Percentiles rank a stretch among this genome's conserved stretches.
These are phyloP conservation scores for Ustilaginoidea virens DNA, from an alignment of 2,329 filamentous ascomycete genomes.

Conservation along the genomic window DNA sequence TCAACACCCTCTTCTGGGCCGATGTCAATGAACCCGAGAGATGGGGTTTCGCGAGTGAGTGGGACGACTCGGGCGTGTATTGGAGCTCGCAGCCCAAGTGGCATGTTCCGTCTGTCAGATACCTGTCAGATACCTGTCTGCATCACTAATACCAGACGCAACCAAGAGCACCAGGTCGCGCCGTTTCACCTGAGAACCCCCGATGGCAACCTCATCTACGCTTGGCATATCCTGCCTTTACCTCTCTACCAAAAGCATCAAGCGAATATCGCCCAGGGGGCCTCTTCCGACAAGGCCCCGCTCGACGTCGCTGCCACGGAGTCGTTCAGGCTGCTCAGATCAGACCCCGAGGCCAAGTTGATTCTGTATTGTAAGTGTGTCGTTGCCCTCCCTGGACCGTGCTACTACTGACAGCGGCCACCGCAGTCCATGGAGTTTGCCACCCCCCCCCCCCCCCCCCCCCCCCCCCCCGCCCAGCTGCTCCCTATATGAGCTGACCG, in stretches of 20 bases:
- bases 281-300: constrained; percentile 26
- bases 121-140: too few species aligned
- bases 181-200: constrained; percentile 64
- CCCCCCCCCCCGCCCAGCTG: too few species aligned
- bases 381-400: background rate
- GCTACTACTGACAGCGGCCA: background rate
- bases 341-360: constrained; percentile 47
- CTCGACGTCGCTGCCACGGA: constrained; percentile 37
- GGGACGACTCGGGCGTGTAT: background rate
- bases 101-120: too few species aligned
- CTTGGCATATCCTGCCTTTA: constrained; percentile 80
- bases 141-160: too few species aligned
- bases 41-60: constrained; percentile 70
- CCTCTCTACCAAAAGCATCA: constrained; percentile 63
- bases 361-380: constrained; percentile 45
- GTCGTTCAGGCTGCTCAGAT: constrained; percentile 44
- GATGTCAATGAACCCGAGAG: constrained; percentile 62
- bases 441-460: background rate
- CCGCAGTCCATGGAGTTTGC: constrained; percentile 46
- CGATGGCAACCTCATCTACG: constrained; percentile 66
- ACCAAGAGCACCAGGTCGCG: constrained; percentile 81
- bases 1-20: constrained; percentile 57
- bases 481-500: too few species aligned
- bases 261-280: constrained; percentile 36
- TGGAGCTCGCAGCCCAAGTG: too few species aligned